Evolutionary conservation across 441 rosid genomes (phyloP).

Genomic region (Francoa sonchifolia): DNA sequence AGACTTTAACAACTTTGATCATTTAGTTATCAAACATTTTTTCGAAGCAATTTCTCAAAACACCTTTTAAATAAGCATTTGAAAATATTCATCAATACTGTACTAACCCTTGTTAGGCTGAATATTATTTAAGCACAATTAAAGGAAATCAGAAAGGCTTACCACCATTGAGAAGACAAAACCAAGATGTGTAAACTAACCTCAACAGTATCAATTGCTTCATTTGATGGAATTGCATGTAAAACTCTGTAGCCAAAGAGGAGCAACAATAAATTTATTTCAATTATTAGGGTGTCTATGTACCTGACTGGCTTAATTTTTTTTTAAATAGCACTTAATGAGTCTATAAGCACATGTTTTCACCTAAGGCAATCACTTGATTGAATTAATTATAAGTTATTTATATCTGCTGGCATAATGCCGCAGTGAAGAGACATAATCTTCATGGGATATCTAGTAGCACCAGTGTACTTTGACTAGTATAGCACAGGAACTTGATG

Average conservation of each 20-base stretch:
- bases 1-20: too few relatives aligned
- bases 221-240: constrained; percentile 77
- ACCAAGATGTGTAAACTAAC: constrained; percentile 23
- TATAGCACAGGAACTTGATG: too few relatives aligned
- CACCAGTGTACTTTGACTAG: too few relatives aligned
- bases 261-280: background rate
- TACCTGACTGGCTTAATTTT: background rate
- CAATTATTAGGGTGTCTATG: background rate
- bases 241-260: constrained; percentile 52
- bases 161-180: background rate
- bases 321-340: background rate
- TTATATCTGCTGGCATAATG: background rate
- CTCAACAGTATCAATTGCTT: constrained; percentile 80
- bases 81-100: too few relatives aligned
- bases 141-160: background rate
- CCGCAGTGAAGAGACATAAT: too few relatives aligned
- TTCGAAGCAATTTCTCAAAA: too few relatives aligned
- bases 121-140: background rate
- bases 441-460: too few relatives aligned
- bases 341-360: too few relatives aligned
- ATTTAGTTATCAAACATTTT: too few relatives aligned
- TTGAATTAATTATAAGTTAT: background rate
- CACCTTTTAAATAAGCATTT: too few relatives aligned
- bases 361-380: background rate
- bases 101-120: too few relatives aligned